These are phyloP conservation scores for Cryptococcus sp. DNA, from an alignment of 1,284 basidiomycete genomes.

Conservation along the genomic window DNA sequence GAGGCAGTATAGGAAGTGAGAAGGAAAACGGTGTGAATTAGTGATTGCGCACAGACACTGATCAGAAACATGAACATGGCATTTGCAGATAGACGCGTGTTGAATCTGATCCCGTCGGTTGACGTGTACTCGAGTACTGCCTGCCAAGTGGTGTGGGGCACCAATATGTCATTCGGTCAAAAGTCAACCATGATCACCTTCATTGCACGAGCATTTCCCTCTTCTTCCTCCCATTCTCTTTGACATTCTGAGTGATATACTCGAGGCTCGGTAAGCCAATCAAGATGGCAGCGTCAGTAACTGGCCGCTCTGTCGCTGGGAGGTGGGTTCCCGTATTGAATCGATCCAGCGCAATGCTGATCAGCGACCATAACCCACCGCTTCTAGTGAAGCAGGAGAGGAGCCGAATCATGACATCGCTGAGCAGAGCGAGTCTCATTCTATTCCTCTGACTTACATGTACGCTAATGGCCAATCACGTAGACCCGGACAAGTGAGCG, in stretches of 20 bases:
- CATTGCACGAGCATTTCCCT: not conserved
- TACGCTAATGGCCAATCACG: too few relatives aligned
- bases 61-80: too few relatives aligned
- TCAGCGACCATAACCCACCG: not conserved
- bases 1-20: not conserved
- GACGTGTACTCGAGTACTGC: too few relatives aligned
- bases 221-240: slow-evolving; percentile 3
- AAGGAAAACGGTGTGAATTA: too few relatives aligned
- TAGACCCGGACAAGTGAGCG: slow-evolving; percentile 38
- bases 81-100: too few relatives aligned
- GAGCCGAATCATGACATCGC: slow-evolving; percentile 38
- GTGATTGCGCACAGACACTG: too few relatives aligned
- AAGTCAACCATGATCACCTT: too few relatives aligned
- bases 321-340: slow-evolving; percentile 5
- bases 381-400: slow-evolving; percentile 12
- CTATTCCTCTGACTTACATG: slow-evolving; percentile 10
- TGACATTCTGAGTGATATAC: not conserved
- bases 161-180: too few relatives aligned
- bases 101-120: too few relatives aligned
- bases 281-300: slow-evolving; percentile 8
- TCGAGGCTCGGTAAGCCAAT: not conserved
- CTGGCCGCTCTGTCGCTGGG: slow-evolving; percentile 4
- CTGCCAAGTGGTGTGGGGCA: too few relatives aligned
- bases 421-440: slow-evolving; percentile 29
- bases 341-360: not conserved